A percentile compares a stretch with the other conserved stretches of the same genome.
These are phyloP conservation scores for Petrea volubilis DNA, from an alignment of 257 asterid species.

Conservation along the genomic window DNA sequence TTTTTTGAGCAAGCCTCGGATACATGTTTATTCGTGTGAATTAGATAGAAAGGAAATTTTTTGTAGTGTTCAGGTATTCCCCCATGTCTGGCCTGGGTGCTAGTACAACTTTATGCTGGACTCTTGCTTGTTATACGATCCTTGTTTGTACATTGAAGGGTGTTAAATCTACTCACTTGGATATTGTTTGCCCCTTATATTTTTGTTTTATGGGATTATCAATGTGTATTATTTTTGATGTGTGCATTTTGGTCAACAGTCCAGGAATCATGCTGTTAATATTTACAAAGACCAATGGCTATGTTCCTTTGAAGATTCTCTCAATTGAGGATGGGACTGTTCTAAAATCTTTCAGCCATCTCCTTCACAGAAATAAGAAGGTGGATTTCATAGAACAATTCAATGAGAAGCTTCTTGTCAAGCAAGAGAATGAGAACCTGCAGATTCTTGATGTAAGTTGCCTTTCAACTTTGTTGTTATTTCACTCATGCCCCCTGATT, in stretches of 20 bases:
- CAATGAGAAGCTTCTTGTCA: conserved; percentile 86
- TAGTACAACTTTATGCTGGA: too few species aligned
- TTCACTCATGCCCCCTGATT: neutral
- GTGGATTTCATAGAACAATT: conserved; percentile 91
- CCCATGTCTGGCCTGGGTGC: too few species aligned
- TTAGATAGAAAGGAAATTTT: too few species aligned
- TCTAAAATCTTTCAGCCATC: conserved; percentile 75
- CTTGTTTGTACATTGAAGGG: neutral
- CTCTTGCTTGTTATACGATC: neutral
- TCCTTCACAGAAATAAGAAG: conserved; percentile 79
- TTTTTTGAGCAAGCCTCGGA: too few species aligned
- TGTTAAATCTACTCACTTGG: neutral
- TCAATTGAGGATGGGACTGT: conserved; percentile 89
- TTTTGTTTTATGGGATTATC: neutral
- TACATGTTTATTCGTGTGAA: too few species aligned
- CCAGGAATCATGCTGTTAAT: conserved; percentile 89
- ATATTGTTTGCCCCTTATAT: neutral
- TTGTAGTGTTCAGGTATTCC: too few species aligned
- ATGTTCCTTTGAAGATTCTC: conserved; percentile 74
- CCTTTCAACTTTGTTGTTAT: neutral
- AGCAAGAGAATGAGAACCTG: conserved; percentile 86
- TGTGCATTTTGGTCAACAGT: conserved; percentile 36
- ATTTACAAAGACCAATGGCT: conserved; percentile 58
- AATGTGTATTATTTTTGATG: neutral
- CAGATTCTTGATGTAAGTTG: conserved; percentile 80